Evolutionary conservation across 129 eudicot species (phyloP).

Genomic region (carrot (Daucus carota)): DNA sequence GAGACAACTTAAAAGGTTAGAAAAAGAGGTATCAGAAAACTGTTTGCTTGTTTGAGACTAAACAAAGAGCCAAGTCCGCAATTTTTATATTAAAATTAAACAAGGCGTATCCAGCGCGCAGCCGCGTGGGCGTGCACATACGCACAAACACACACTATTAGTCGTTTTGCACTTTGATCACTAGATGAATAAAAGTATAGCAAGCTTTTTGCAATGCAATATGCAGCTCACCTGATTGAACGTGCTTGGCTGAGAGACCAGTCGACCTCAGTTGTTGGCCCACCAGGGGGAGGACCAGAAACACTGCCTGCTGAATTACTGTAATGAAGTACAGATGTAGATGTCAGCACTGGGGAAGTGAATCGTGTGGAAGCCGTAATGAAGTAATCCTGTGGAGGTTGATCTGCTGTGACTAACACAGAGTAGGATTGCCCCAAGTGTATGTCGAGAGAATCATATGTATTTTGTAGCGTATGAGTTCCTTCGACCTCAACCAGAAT

Average conservation of each 20-base stretch:
- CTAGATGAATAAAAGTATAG: neutral
- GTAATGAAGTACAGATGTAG: conserved; percentile 55
- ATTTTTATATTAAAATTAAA: neutral
- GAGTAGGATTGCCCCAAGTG: conserved; percentile 70
- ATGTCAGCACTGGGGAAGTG: conserved; percentile 50
- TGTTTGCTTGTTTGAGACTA: neutral
- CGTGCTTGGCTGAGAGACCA: conserved; percentile 74
- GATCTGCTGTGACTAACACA: conserved; percentile 58
- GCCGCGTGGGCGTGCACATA: too few relatives aligned
- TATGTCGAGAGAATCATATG: conserved; percentile 48
- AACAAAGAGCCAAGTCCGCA: neutral
- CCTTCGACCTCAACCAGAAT: conserved; percentile 62
- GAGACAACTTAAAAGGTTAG: neutral
- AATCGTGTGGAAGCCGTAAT: conserved; percentile 54
- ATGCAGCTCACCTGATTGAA: conserved; percentile 39
- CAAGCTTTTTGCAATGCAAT: neutral
- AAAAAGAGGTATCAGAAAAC: neutral
- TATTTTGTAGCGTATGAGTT: conserved; percentile 52
- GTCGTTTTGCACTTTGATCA: neutral
- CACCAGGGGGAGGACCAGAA: conserved; percentile 47
- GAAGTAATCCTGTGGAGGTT: conserved; percentile 54
- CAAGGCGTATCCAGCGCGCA: neutral
- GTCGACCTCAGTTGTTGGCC: conserved; percentile 45
- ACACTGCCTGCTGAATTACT: conserved; percentile 38
- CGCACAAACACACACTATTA: neutral